These are phyloP conservation scores for Blastobotrys petasosporus DNA, from an alignment of 1,139 yeast genomes.

Conservation along the genomic window DNA sequence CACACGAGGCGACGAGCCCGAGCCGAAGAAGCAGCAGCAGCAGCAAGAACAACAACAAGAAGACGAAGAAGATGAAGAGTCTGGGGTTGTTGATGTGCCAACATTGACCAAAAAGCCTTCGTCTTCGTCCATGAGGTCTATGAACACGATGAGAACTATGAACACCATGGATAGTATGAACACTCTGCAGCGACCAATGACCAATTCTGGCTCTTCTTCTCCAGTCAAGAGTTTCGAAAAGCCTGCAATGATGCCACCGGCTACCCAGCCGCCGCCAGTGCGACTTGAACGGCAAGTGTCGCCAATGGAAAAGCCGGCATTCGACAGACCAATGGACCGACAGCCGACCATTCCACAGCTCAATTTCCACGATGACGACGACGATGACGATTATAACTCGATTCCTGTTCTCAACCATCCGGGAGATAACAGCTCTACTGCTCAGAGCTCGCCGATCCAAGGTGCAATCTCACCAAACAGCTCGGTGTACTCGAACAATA, in stretches of 20 bases:
- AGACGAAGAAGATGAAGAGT: neutral
- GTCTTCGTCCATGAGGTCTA: neutral
- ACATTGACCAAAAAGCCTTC: conserved; percentile 1
- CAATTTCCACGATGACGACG: conserved; percentile 4
- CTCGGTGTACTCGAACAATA: conserved; percentile 29
- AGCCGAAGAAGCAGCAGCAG: neutral
- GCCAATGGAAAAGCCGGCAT: neutral
- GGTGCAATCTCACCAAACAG: conserved; percentile 28
- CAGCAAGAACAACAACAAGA: neutral
- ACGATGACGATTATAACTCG: conserved; percentile 13
- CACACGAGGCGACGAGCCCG: conserved; percentile 17
- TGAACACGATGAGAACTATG: too few relatives aligned
- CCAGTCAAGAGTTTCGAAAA: too few relatives aligned
- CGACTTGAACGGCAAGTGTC: neutral
- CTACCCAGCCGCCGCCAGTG: conserved; percentile 3
- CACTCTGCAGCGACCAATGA: too few relatives aligned
- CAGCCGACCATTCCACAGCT: conserved; percentile 10
- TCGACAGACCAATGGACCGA: neutral
- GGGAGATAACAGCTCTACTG: conserved; percentile 17
- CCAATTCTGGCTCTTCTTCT: too few relatives aligned
- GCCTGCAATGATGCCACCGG: conserved; percentile 2
- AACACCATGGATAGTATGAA: neutral
- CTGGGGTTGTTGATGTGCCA: neutral
- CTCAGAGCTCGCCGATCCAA: conserved; percentile 28
- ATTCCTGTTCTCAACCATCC: conserved; percentile 20